A percentile compares a stretch with the other conserved stretches of the same genome.
Conservation (phyloP, 345 rosid species). For the Citrus inodora region DNA sequence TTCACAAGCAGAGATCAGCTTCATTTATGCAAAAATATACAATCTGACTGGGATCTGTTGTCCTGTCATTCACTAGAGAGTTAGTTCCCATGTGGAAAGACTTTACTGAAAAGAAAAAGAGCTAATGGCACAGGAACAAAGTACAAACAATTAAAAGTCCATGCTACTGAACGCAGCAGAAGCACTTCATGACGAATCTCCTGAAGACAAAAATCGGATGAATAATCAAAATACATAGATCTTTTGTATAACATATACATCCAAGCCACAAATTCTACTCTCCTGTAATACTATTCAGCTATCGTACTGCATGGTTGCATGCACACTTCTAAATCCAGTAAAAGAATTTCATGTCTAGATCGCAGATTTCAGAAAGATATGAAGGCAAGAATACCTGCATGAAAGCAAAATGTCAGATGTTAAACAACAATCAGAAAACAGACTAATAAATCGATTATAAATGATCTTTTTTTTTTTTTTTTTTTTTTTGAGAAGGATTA, state of each 20-base stretch:
- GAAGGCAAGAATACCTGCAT: background rate
- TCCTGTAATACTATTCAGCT: background rate
- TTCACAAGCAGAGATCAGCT: background rate
- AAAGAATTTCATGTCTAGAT: background rate
- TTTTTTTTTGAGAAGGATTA: background rate
- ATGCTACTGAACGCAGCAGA: background rate
- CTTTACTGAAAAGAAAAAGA: background rate
- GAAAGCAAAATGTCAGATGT: background rate
- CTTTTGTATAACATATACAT: background rate
- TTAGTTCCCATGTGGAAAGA: background rate
- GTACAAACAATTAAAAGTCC: background rate
- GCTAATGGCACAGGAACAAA: background rate
- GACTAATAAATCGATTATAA: background rate
- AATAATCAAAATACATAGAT: background rate
- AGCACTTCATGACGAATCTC: background rate
- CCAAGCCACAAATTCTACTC: background rate
- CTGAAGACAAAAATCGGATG: background rate
- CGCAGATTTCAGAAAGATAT: background rate
- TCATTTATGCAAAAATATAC: background rate
- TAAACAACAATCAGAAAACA: background rate
- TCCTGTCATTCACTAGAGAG: background rate
- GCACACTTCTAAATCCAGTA: background rate
- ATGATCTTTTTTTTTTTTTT: background rate
- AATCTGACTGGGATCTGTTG: background rate
- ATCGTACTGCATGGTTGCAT: background rate